Conservation (phyloP, 805 yeast genomes). For the Zygosaccharomyces lentus region DNA sequence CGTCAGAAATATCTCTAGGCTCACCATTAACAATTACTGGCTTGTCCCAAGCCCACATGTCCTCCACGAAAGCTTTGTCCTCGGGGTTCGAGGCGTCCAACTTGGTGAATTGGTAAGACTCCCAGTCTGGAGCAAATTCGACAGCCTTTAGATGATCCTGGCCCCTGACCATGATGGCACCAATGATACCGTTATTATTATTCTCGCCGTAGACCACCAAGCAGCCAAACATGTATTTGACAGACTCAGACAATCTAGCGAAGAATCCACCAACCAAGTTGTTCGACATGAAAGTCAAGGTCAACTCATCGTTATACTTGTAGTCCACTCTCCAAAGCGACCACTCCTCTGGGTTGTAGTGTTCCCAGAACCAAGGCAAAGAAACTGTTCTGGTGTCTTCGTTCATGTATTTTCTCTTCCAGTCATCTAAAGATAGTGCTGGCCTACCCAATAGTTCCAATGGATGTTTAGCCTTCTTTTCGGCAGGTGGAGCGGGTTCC, state of each 20-base stretch:
- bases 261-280: constrained; percentile 97
- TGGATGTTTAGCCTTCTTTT: constrained; percentile 87
- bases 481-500: constrained; percentile 35
- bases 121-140: constrained; percentile 99
- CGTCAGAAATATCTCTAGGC: constrained; percentile 86
- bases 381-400: constrained; percentile 94
- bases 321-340: constrained; percentile 92
- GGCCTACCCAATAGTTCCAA: constrained; percentile 76
- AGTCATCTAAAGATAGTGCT: constrained; percentile 71
- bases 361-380: constrained; percentile 97
- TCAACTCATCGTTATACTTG: constrained; percentile 97
- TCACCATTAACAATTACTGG: constrained; percentile 80
- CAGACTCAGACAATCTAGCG: constrained; percentile 87
- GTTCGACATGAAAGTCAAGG: constrained; percentile 96
- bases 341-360: constrained; percentile 89
- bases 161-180: constrained; percentile 94
- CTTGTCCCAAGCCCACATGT: constrained; percentile 98
- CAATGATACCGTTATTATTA: constrained; percentile 96
- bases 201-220: constrained; percentile 96
- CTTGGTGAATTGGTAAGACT: constrained; percentile 79
- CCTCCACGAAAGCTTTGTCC: constrained; percentile 74
- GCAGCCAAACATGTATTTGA: constrained; percentile 91
- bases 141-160: constrained; percentile 88
- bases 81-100: constrained; percentile 75
- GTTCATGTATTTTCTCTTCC: constrained; percentile 96